These are phyloP conservation scores for Russula griseocarnosa DNA, from an alignment of 768 basidiomycete genomes.

Conservation along the genomic window DNA sequence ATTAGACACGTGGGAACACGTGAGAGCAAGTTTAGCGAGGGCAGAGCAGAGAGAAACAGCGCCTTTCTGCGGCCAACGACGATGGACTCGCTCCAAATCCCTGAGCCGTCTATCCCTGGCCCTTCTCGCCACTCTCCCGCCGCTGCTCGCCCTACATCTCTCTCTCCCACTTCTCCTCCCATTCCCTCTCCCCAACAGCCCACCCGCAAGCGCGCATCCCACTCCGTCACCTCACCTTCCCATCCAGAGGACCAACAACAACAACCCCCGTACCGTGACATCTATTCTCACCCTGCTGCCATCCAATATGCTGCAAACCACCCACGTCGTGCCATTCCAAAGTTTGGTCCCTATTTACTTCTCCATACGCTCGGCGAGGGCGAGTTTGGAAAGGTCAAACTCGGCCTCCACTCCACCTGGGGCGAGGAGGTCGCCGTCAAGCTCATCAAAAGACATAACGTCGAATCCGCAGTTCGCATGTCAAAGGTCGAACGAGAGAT, in stretches of 20 bases:
- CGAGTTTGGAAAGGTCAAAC: slow-evolving; percentile 98
- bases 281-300: slow-evolving; percentile 81
- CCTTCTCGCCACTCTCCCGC: slow-evolving; percentile 43
- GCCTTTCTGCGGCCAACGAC: background rate
- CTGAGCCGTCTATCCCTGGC: slow-evolving; percentile 42
- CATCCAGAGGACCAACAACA: slow-evolving; percentile 40
- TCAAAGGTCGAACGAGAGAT: slow-evolving; percentile 98
- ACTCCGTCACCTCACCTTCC: slow-evolving; percentile 56
- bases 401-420: slow-evolving; percentile 91
- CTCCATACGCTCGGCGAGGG: slow-evolving; percentile 97
- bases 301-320: slow-evolving; percentile 79
- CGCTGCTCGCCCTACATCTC: slow-evolving; percentile 55
- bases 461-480: slow-evolving; percentile 81
- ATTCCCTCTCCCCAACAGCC: slow-evolving; percentile 37
- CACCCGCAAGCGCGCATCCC: slow-evolving; percentile 64
- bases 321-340: slow-evolving; percentile 80
- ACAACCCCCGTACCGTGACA: slow-evolving; percentile 55
- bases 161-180: slow-evolving; percentile 48
- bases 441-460: slow-evolving; percentile 87
- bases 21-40: background rate
- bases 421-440: slow-evolving; percentile 99
- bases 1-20: background rate
- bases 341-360: slow-evolving; percentile 93
- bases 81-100: slow-evolving; percentile 44
- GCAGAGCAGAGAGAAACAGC: background rate